A percentile compares a stretch with the other conserved stretches of the same genome.
These are phyloP conservation scores for Ceratocystis eucalypticola DNA, from an alignment of 2,329 filamentous ascomycete species.

Conservation along the genomic window DNA sequence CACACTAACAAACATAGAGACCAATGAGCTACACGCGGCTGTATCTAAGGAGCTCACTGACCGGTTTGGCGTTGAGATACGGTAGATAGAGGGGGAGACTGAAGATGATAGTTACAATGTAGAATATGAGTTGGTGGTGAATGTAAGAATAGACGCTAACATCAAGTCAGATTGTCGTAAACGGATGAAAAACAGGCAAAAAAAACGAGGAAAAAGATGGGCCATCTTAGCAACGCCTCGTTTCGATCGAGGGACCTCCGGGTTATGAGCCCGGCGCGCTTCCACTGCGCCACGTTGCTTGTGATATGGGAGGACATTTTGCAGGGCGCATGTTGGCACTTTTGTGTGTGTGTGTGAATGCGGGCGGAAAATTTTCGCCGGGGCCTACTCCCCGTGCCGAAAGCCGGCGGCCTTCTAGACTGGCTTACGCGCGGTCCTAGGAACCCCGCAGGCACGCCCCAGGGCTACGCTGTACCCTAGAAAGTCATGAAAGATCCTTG, in stretches of 20 bases:
- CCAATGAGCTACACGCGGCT: conserved; percentile 58
- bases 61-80: conserved; percentile 65
- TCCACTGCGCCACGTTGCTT: conserved; percentile 20
- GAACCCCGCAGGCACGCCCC: not conserved
- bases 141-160: not conserved
- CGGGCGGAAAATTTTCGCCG: not conserved
- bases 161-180: not conserved
- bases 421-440: too few relatives aligned
- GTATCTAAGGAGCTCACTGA: conserved; percentile 53
- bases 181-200: not conserved
- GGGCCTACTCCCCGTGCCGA: not conserved
- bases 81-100: conserved; percentile 27
- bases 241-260: conserved; percentile 18
- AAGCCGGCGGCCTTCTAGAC: not conserved
- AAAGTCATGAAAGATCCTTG: too few relatives aligned
- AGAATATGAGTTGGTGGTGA: not conserved
- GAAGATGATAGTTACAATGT: conserved; percentile 21
- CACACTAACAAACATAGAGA: conserved; percentile 73
- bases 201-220: conserved; percentile 21
- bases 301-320: not conserved
- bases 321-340: not conserved
- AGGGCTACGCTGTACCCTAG: not conserved
- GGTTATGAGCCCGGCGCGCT: conserved; percentile 13
- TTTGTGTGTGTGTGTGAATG: not conserved
- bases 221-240: conserved; percentile 18